phyloP scores from a whole-genome alignment of 108 stramenopile genomes.

The Parietichytrium sp. region DNA sequence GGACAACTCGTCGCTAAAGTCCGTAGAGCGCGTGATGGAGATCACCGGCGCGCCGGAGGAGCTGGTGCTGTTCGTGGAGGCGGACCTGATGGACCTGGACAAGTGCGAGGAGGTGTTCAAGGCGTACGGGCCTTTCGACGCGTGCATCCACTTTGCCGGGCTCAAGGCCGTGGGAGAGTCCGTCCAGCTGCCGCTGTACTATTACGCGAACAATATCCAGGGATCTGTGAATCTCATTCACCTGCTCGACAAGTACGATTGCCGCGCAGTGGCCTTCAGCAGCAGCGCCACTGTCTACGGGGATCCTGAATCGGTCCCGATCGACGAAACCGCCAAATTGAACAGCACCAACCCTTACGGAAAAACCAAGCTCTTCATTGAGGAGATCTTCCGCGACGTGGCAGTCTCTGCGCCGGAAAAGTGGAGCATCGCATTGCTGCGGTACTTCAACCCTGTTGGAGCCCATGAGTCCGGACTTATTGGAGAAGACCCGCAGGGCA shows the following conservation, averaged over 20 bases:
- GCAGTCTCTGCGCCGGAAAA: slow-evolving; percentile 51
- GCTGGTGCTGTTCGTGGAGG: slow-evolving; percentile 63
- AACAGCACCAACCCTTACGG: slow-evolving; percentile 98
- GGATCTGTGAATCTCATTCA: slow-evolving; percentile 81
- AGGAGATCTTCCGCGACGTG: slow-evolving; percentile 91
- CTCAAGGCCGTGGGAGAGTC: slow-evolving; percentile 96
- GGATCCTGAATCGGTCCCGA: slow-evolving; percentile 75
- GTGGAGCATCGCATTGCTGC: slow-evolving; percentile 79
- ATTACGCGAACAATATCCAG: slow-evolving; percentile 93
- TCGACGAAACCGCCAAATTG: slow-evolving; percentile 79
- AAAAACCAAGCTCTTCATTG: slow-evolving; percentile 96
- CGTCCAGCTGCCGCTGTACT: slow-evolving; percentile 80
- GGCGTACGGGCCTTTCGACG: slow-evolving; percentile 73
- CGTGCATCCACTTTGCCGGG: slow-evolving; percentile 97
- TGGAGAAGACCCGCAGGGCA: slow-evolving; percentile 95
- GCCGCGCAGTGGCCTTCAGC: slow-evolving; percentile 85
- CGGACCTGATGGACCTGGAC: slow-evolving; percentile 51
- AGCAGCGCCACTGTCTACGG: slow-evolving; percentile 97
- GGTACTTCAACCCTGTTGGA: slow-evolving; percentile 98
- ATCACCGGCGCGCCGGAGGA: slow-evolving; percentile 56
- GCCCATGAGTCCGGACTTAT: slow-evolving; percentile 92
- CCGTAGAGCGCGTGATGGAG: slow-evolving; percentile 76
- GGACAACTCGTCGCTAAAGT: slow-evolving; percentile 80
- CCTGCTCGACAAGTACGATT: slow-evolving; percentile 82
- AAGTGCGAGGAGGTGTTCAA: slow-evolving; percentile 49